Base-by-base conservation (phyloP, 208 protist genomes). In the Acanthamoeba lugdunensis region DNA sequence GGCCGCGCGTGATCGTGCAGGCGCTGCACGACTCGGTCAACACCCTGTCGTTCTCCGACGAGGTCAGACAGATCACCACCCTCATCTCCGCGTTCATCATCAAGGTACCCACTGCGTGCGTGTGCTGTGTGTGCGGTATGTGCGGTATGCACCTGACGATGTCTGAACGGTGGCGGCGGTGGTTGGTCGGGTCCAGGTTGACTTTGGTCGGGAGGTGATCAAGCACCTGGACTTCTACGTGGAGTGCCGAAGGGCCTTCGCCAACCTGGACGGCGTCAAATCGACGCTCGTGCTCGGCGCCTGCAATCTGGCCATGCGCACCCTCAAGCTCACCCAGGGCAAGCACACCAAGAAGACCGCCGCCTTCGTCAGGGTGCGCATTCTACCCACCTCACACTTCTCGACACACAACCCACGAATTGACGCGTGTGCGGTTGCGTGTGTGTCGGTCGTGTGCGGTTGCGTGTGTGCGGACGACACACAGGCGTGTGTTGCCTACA, bases 151-250 rank as follows among this genome's bases (percentile, higher is more conserved):
- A 8, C 45, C 48, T 50, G 13, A 41, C 28, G 2, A 61, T 14
- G 33, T 21, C 2, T 21, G 54, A 8, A 8, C 54, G 56, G 18
- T 61, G 56, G 56, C 56, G 56, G 56, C 13, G 11, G 11, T 9
- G 16, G 37, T 4, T 5, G 37, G 33, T 33, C 33, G 33, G 33
- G 33, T 2, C 25, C 96, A 97, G 94, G 94, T 98, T 28, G 89
- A 94, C 52, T 97, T 95, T 71, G 95, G 96, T 7, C 95, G 82
- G 52, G 95, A 97, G 37, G 94, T 98, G 28, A 97, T 98, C 67
- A 94, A 96, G 87, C 84, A 97, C 87, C 94, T 98, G n/a, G 97
- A 97, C 41, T 98, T 98, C 71, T 97, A 94, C 77, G 96, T 97
- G 7, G 97, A 98, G 52, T 98, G 96, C 25, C 92, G 97, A 33